A percentile compares a stretch with the other conserved stretches of the same genome.
Conservation (phyloP, 2,329 filamentous ascomycete genomes). For the Pseudogymnoascus verrucosus region DNA sequence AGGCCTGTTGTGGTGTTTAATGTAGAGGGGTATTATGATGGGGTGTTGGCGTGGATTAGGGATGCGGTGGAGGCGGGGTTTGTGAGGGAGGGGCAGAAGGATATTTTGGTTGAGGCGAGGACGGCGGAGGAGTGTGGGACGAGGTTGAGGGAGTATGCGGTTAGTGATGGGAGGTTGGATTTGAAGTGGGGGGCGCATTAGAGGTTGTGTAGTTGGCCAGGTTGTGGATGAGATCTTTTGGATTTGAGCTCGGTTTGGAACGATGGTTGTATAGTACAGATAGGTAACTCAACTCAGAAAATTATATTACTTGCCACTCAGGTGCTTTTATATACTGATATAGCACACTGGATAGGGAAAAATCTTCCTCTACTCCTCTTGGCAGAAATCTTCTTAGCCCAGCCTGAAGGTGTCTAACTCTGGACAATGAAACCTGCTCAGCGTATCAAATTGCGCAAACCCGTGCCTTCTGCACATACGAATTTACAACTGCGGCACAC, state of each 20-base stretch:
- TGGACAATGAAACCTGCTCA: too few relatives aligned
- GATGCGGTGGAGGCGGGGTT: slow-evolving; percentile 69
- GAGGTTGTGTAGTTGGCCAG: not conserved
- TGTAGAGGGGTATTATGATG: slow-evolving; percentile 82
- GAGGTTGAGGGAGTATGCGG: slow-evolving; percentile 63
- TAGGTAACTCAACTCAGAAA: not conserved
- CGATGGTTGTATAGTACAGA: not conserved
- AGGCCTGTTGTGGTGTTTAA: slow-evolving; percentile 73
- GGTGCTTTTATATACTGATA: too few relatives aligned
- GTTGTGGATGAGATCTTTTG: not conserved
- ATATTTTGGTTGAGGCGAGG: slow-evolving; percentile 69
- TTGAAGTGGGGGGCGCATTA: slow-evolving; percentile 55
- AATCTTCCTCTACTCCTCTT: too few relatives aligned
- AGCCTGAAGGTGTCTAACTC: too few relatives aligned
- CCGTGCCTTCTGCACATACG: too few relatives aligned
- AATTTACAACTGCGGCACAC: too few relatives aligned
- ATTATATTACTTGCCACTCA: not conserved
- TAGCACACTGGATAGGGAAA: too few relatives aligned
- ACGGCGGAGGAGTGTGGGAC: slow-evolving; percentile 62
- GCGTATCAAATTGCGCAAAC: too few relatives aligned
- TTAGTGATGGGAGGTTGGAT: slow-evolving; percentile 67
- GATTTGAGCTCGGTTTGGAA: not conserved
- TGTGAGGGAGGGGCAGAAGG: slow-evolving; percentile 58
- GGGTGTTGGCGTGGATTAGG: slow-evolving; percentile 70
- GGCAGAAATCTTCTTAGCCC: too few relatives aligned